Evolutionary conservation across 345 rosid genomes (phyloP).

Genomic region (Brassica carinata): DNA sequence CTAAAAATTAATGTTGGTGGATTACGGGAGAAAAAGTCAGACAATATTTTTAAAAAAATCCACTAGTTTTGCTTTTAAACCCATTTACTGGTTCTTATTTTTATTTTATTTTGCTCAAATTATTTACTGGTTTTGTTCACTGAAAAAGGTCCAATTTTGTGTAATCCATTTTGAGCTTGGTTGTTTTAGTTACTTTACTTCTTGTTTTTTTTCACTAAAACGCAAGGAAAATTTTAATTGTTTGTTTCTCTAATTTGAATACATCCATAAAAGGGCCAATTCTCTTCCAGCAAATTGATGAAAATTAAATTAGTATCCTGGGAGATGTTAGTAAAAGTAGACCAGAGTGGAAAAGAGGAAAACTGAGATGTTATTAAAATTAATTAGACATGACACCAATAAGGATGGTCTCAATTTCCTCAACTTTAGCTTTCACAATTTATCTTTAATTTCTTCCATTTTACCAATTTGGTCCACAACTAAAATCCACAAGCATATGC

Average conservation of each 20-base stretch:
- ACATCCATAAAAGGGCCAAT: neutral
- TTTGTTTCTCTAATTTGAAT: neutral
- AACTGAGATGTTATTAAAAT: neutral
- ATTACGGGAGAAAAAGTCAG: neutral
- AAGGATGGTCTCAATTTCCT: conserved; percentile 13
- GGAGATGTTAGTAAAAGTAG: neutral
- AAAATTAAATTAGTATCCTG: neutral
- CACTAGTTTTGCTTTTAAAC: neutral
- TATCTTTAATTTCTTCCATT: conserved; percentile 17
- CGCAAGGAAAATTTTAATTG: neutral
- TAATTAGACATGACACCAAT: conserved; percentile 26
- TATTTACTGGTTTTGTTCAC: neutral
- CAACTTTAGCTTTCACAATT: conserved; percentile 19
- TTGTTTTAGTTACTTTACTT: neutral
- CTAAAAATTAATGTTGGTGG: no score
- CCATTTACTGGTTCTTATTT: neutral
- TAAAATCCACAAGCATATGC: conserved; percentile 4
- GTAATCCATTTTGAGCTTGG: neutral
- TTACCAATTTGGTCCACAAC: conserved; percentile 10
- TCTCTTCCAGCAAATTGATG: neutral
- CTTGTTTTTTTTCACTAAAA: neutral
- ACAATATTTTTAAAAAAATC: no score
- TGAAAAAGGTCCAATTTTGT: neutral
- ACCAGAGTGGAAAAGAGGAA: neutral
- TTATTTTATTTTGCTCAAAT: neutral